These are phyloP conservation scores for Fusarium bulbicola DNA, from an alignment of 2,329 filamentous ascomycete genomes.

Conservation along the genomic window DNA sequence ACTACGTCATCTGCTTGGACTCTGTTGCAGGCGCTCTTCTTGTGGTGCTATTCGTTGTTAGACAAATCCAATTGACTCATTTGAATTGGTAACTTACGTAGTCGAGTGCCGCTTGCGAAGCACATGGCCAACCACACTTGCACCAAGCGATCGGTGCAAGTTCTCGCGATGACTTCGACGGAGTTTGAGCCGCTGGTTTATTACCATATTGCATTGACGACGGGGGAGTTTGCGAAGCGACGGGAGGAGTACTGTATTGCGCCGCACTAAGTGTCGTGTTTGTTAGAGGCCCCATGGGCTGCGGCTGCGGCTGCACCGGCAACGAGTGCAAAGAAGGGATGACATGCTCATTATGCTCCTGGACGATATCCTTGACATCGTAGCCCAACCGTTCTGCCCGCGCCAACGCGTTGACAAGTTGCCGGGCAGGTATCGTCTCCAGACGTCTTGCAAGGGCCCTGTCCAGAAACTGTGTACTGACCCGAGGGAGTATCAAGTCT, in stretches of 20 bases:
- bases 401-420: constrained; percentile 65
- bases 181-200: background rate
- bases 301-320: constrained; percentile 13
- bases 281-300: background rate
- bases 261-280: background rate
- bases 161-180: background rate
- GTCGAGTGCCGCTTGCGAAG: constrained; percentile 41
- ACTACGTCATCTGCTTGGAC: constrained; percentile 18
- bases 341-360: constrained; percentile 51
- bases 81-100: constrained; percentile 42
- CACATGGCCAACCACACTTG: constrained; percentile 49
- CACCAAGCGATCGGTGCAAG: constrained; percentile 41
- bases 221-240: background rate
- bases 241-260: constrained; percentile 4
- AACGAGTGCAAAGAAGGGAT: constrained; percentile 45
- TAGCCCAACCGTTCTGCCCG: constrained; percentile 67
- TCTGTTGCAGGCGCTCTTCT: constrained; percentile 41
- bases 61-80: background rate
- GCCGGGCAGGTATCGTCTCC: constrained; percentile 62
- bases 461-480: constrained; percentile 61
- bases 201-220: background rate
- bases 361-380: constrained; percentile 59
- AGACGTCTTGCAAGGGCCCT: constrained; percentile 61
- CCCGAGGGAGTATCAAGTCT: constrained; percentile 55
- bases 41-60: constrained; percentile 42